A percentile compares a stretch with the other conserved stretches of the same genome.
These are phyloP conservation scores for Schizophyllum commune DNA, from an alignment of 1,284 basidiomycete genomes.

Conservation along the genomic window DNA sequence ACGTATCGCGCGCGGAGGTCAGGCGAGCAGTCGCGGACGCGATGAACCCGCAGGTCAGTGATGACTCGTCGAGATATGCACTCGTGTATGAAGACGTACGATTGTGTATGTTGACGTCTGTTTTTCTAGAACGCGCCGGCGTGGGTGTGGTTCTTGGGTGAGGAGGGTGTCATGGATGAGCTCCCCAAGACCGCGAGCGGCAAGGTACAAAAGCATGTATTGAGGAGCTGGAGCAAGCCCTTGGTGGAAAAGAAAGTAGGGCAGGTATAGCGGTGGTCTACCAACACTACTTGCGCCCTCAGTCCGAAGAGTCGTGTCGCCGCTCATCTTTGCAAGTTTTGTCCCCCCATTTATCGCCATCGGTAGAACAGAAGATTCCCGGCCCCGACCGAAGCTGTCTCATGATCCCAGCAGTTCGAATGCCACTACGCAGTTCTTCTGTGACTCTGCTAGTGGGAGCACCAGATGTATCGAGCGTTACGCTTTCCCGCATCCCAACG, in stretches of 20 bases:
- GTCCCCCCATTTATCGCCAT: no score
- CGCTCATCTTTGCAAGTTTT: no score
- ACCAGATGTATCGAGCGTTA: no score
- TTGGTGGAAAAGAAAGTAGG: conserved; percentile 32
- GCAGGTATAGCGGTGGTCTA: background rate
- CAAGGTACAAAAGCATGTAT: conserved; percentile 79
- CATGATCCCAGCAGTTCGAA: no score
- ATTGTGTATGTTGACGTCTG: background rate
- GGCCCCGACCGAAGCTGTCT: no score
- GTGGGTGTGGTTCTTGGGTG: conserved; percentile 79
- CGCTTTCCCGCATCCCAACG: no score
- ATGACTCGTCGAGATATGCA: background rate
- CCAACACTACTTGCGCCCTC: no score
- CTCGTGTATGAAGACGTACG: background rate
- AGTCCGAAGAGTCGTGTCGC: no score
- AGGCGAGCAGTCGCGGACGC: conserved; percentile 40
- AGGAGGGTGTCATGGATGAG: conserved; percentile 50
- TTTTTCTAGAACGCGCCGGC: conserved; percentile 57
- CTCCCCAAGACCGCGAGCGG: conserved; percentile 85
- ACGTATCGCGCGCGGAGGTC: conserved; percentile 43
- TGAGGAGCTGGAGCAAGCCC: conserved; percentile 48
- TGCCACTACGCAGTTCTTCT: no score
- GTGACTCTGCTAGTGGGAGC: no score
- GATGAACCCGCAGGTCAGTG: conserved; percentile 73
- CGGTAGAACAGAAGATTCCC: no score